phyloP scores from a whole-genome alignment of 2,329 filamentous ascomycete species.

The Ceratocystis smalleyi region DNA sequence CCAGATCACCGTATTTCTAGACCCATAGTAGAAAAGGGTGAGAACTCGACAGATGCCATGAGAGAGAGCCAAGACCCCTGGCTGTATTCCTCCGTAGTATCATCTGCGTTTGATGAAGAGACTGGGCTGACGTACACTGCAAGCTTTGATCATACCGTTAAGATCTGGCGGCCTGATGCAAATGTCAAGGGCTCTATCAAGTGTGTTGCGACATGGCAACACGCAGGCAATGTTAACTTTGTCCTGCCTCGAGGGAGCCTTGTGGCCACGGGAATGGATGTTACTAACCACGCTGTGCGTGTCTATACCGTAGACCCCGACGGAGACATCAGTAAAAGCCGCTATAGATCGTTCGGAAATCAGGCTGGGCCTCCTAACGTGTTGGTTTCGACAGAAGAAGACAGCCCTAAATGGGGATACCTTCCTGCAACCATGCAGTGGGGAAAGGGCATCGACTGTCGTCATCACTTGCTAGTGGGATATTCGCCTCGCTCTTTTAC shows the following conservation, averaged over 20 bases:
- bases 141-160: constrained; percentile 47
- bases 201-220: constrained; percentile 34
- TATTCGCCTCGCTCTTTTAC: constrained; percentile 44
- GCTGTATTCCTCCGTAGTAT: constrained; percentile 49
- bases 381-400: neutral
- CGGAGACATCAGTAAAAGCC: constrained; percentile 25
- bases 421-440: constrained; percentile 49
- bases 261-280: constrained; percentile 45
- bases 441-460: constrained; percentile 32
- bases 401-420: constrained; percentile 39
- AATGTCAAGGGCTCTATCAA: constrained; percentile 27
- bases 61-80: constrained; percentile 43
- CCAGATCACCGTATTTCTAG: constrained; percentile 42
- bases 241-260: constrained; percentile 32
- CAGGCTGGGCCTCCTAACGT: constrained; percentile 6
- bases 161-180: constrained; percentile 35
- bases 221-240: constrained; percentile 46
- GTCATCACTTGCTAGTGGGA: constrained; percentile 42
- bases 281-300: constrained; percentile 37
- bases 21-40: constrained; percentile 35
- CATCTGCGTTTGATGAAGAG: constrained; percentile 38
- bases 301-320: constrained; percentile 35
- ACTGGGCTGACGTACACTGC: constrained; percentile 39
- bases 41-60: constrained; percentile 43
- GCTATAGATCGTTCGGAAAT: constrained; percentile 24